Percentiles rank a stretch among this genome's conserved stretches.
phyloP scores from a whole-genome alignment of 108 stramenopile species.

The Nitzschia sp. region DNA sequence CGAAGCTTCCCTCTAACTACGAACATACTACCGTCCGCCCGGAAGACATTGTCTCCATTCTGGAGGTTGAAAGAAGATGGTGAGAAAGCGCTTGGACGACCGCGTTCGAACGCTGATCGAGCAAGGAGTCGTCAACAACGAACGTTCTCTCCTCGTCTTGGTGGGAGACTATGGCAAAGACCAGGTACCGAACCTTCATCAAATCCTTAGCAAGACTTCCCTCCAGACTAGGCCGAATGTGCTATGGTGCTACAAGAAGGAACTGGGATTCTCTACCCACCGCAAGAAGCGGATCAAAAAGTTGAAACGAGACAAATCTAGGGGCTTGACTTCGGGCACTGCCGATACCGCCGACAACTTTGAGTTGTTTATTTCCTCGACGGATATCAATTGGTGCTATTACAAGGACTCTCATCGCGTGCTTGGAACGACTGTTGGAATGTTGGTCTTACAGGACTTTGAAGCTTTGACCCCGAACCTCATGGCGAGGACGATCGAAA shows the following conservation, averaged over 20 bases:
- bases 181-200: slow-evolving; percentile 97
- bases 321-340: slow-evolving; percentile 57
- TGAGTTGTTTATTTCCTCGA: slow-evolving; percentile 95
- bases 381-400: slow-evolving; percentile 98
- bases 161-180: slow-evolving; percentile 99
- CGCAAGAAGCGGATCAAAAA: slow-evolving; percentile 95
- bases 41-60: too few species aligned
- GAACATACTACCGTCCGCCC: too few species aligned
- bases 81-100: slow-evolving; percentile 96
- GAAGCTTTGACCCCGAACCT: slow-evolving; percentile 98
- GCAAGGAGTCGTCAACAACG: slow-evolving; percentile 73
- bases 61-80: too few species aligned
- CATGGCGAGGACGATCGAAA: slow-evolving; percentile 98
- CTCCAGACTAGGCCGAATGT: slow-evolving; percentile 87
- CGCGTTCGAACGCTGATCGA: slow-evolving; percentile 94
- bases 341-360: slow-evolving; percentile 85
- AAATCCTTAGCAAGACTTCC: slow-evolving; percentile 82
- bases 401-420: slow-evolving; percentile 97
- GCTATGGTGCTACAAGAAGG: slow-evolving; percentile 99
- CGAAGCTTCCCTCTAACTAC: too few species aligned
- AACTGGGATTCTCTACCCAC: slow-evolving; percentile 97
- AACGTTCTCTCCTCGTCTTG: slow-evolving; percentile 91
- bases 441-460: slow-evolving; percentile 98
- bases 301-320: slow-evolving; percentile 88
- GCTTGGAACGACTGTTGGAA: slow-evolving; percentile 94